Percentiles rank a stretch among this genome's conserved stretches.
These are phyloP conservation scores for Plasmodium yoelii DNA, from an alignment of 169 alveolate genomes.

Conservation along the genomic window DNA sequence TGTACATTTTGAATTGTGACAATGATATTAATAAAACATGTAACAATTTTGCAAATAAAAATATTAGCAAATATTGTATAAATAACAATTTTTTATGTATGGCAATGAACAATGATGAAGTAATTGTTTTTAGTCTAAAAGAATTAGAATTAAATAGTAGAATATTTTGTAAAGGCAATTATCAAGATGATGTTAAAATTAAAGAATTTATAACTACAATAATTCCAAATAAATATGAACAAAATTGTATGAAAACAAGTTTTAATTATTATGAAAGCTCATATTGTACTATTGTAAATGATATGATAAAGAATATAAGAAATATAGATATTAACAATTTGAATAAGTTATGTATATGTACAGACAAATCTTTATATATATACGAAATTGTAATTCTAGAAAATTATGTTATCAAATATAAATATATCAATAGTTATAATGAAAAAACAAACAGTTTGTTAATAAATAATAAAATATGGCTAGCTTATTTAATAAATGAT, in stretches of 20 bases:
- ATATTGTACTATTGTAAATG: slow-evolving; percentile 13
- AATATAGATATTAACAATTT: slow-evolving; percentile 18
- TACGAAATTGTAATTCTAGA: slow-evolving; percentile 1
- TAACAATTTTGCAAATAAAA: not conserved
- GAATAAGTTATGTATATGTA: slow-evolving; percentile 39
- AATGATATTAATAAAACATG: not conserved
- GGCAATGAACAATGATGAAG: not conserved
- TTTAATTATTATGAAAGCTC: slow-evolving; percentile 11
- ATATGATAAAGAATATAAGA: slow-evolving; percentile 1
- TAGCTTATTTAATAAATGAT: not conserved
- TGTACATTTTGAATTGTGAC: slow-evolving; percentile 6
- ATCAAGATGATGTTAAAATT: slow-evolving; percentile 7
- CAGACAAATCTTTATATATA: slow-evolving; percentile 5
- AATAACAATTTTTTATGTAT: slow-evolving; percentile 40
- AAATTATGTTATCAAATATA: not conserved
- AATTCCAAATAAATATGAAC: not conserved
- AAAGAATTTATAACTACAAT: not conserved
- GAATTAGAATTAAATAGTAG: slow-evolving; percentile 4
- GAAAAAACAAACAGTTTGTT: not conserved
- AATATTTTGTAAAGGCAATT: slow-evolving; percentile 41
- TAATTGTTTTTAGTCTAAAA: slow-evolving; percentile 11
- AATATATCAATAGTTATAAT: not conserved
- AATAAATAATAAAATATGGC: slow-evolving; percentile 11
- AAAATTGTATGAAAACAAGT: not conserved
- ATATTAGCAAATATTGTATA: slow-evolving; percentile 5